Conservation (phyloP, 2,329 filamentous ascomycete genomes). For the Fusarium sp. region DNA sequence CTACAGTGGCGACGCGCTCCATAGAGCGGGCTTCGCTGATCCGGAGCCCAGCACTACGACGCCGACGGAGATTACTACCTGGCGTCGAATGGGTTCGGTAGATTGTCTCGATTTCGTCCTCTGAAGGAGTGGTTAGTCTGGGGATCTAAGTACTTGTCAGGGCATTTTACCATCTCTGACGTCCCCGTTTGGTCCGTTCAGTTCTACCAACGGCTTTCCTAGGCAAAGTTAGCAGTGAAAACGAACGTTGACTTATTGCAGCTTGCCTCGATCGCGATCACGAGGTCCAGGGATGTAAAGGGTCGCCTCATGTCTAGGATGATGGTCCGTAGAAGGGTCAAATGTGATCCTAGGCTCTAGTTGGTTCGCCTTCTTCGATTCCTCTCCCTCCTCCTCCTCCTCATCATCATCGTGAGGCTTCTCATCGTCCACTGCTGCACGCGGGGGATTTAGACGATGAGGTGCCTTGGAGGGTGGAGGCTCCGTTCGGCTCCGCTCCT, state of each 20-base stretch:
- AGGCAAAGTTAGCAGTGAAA: slow-evolving; percentile 9
- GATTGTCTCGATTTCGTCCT: slow-evolving; percentile 35
- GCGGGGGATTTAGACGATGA: not conserved
- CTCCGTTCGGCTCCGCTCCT: slow-evolving; percentile 22
- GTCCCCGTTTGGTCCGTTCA: slow-evolving; percentile 40
- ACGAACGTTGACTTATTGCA: no score
- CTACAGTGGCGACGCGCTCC: slow-evolving; percentile 49
- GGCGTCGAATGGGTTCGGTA: slow-evolving; percentile 24
- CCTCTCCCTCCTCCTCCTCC: not conserved
- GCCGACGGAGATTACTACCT: slow-evolving; percentile 36
- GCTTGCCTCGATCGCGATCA: slow-evolving; percentile 47
- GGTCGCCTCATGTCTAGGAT: slow-evolving; percentile 41
- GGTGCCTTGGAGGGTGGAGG: slow-evolving; percentile 12
- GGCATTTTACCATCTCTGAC: slow-evolving; percentile 26
- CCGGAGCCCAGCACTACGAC: slow-evolving; percentile 36
- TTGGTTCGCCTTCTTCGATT: not conserved
- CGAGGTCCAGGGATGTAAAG: slow-evolving; percentile 50
- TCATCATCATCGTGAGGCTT: slow-evolving; percentile 1
- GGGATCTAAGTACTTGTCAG: not conserved
- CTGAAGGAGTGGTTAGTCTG: slow-evolving; percentile 17
- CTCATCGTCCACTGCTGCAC: not conserved
- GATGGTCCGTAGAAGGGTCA: slow-evolving; percentile 43
- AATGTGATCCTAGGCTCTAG: slow-evolving; percentile 43
- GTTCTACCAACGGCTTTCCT: slow-evolving; percentile 46
- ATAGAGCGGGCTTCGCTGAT: slow-evolving; percentile 51